A percentile compares a stretch with the other conserved stretches of the same genome.
phyloP scores from a whole-genome alignment of 106 monocot species.

The Allium fistulosum region DNA sequence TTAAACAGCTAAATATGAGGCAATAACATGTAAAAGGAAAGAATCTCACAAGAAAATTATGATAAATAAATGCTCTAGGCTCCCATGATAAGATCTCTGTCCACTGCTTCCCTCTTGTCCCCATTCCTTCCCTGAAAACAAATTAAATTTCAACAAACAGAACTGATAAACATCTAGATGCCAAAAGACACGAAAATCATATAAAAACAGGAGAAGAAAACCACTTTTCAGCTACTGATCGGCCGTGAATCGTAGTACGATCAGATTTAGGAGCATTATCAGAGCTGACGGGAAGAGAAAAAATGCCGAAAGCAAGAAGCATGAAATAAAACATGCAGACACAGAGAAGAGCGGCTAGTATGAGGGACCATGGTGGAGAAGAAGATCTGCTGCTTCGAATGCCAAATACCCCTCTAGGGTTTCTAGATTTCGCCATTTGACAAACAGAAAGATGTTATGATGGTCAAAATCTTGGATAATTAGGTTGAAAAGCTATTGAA shows the following conservation, averaged over 20 bases:
- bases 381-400: conserved; percentile 28
- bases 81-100: conserved; percentile 87
- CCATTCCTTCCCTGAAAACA: conserved; percentile 25
- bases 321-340: conserved; percentile 44
- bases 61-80: conserved; percentile 77
- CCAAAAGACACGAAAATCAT: not conserved
- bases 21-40: not conserved
- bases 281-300: conserved; percentile 57
- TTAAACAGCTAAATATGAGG: too few species aligned
- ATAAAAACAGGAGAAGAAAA: not conserved
- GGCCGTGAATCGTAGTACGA: conserved; percentile 2
- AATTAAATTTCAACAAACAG: too few species aligned
- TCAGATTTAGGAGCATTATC: conserved; percentile 12
- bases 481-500: too few species aligned
- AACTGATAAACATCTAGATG: not conserved
- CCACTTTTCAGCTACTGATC: conserved; percentile 26
- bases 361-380: conserved; percentile 20
- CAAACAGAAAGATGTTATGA: too few species aligned
- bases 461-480: too few species aligned
- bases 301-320: conserved; percentile 60
- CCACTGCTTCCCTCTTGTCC: conserved; percentile 56
- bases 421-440: too few species aligned
- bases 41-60: conserved; percentile 55
- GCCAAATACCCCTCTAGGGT: too few species aligned
- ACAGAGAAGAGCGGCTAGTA: conserved; percentile 38